Conservation (phyloP, 148 eudicot species). For the Cornus suecica region DNA sequence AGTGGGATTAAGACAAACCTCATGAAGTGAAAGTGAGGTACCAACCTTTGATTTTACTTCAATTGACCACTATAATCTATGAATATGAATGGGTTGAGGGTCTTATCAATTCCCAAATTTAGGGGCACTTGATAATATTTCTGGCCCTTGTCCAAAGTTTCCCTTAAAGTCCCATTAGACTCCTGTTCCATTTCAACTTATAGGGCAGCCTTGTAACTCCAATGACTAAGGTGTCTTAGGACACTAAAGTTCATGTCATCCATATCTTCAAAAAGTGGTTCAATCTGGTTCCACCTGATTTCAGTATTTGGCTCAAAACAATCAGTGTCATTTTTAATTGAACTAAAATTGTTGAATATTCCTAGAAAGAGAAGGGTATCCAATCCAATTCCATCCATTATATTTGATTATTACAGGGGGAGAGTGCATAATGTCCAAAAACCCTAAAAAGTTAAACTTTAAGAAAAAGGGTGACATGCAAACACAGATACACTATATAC, state of each 20-base stretch:
- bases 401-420: neutral
- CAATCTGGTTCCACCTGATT: neutral
- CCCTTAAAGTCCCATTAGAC: neutral
- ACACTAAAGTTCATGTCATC: neutral
- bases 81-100: no score
- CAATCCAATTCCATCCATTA: neutral
- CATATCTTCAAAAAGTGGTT: no score
- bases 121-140: neutral
- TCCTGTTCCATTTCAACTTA: neutral
- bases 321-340: neutral
- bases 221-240: neutral
- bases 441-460: neutral
- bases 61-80: no score
- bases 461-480: constrained; percentile 1
- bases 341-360: neutral
- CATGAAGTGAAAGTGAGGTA: no score
- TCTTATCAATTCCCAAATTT: neutral
- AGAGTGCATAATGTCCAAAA: neutral
- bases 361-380: neutral
- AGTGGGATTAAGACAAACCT: no score
- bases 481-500: no score
- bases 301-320: no score
- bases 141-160: neutral
- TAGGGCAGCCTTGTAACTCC: neutral
- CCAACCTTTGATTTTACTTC: no score